phyloP scores from a whole-genome alignment of 371 early-diverging fungal genomes.

The Batkoa obscura region DNA sequence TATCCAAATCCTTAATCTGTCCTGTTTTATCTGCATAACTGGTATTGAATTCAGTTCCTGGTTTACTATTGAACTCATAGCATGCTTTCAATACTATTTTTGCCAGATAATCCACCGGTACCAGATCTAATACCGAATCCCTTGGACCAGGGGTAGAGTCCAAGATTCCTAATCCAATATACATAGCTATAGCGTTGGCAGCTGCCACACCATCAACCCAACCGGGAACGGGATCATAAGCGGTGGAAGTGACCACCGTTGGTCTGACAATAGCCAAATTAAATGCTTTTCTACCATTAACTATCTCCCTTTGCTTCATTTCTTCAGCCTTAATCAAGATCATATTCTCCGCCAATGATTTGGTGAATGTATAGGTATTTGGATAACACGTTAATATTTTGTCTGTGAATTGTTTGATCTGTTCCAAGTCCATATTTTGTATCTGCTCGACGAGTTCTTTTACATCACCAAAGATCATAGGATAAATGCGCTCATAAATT shows the following conservation, averaged over 20 bases:
- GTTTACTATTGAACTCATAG: not conserved
- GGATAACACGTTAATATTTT: slow-evolving; percentile 19
- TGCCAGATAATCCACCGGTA: slow-evolving; percentile 6
- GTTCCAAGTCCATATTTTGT: slow-evolving; percentile 18
- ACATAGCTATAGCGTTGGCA: slow-evolving; percentile 18
- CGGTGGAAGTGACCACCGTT: slow-evolving; percentile 27
- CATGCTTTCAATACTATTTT: not conserved
- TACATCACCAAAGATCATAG: slow-evolving; percentile 25
- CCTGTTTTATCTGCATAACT: slow-evolving; percentile 9
- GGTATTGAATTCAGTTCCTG: slow-evolving; percentile 14
- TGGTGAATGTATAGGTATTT: slow-evolving; percentile 29
- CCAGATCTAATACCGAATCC: slow-evolving; percentile 10
- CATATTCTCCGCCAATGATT: slow-evolving; percentile 31
- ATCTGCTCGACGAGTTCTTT: slow-evolving; percentile 24
- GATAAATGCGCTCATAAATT: slow-evolving; percentile 21
- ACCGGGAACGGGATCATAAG: slow-evolving; percentile 29
- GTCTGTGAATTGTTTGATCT: slow-evolving; percentile 11
- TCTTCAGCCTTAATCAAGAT: slow-evolving; percentile 19
- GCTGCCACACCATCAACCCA: slow-evolving; percentile 44
- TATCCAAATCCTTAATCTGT: not conserved
- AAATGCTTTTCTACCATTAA: slow-evolving; percentile 7
- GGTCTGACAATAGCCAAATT: slow-evolving; percentile 33
- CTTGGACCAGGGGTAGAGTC: slow-evolving; percentile 13
- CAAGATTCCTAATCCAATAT: slow-evolving; percentile 6
- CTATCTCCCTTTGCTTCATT: slow-evolving; percentile 15